Conservation (phyloP, 768 basidiomycete species). For the Tulasnella sp. region DNA sequence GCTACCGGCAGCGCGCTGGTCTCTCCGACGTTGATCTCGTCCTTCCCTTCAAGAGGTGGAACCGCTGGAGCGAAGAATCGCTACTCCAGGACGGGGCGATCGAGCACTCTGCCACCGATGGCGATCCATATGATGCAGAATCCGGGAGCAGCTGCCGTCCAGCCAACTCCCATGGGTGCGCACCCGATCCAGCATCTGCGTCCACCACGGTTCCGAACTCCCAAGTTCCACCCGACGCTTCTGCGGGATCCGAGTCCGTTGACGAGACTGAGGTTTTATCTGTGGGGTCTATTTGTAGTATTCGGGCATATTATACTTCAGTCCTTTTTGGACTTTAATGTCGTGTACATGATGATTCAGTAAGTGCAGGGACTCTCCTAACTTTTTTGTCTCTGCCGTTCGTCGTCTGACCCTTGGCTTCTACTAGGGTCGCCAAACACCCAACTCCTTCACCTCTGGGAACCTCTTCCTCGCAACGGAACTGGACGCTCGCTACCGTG, state of each 20-base stretch:
- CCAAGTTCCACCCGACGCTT: slow-evolving; percentile 63
- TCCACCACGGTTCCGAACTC: slow-evolving; percentile 60
- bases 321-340: slow-evolving; percentile 86
- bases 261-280: slow-evolving; percentile 45
- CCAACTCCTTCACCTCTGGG: slow-evolving; percentile 51
- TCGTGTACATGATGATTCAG: slow-evolving; percentile 78
- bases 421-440: slow-evolving; percentile 62
- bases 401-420: slow-evolving; percentile 18
- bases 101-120: slow-evolving; percentile 40
- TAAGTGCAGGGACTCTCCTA: slow-evolving; percentile 45
- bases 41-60: slow-evolving; percentile 13
- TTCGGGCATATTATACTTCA: slow-evolving; percentile 65
- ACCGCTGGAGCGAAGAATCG: slow-evolving; percentile 38
- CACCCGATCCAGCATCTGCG: slow-evolving; percentile 18
- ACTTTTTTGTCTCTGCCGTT: slow-evolving; percentile 20
- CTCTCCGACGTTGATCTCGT: slow-evolving; percentile 10
- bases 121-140: slow-evolving; percentile 38
- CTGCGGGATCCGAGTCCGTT: slow-evolving; percentile 54
- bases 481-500: slow-evolving; percentile 78
- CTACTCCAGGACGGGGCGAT: slow-evolving; percentile 34
- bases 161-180: slow-evolving; percentile 13
- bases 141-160: neutral
- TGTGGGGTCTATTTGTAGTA: slow-evolving; percentile 64
- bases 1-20: slow-evolving; percentile 43
- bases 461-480: slow-evolving; percentile 59